Evolutionary conservation across 176 grass and related monocot species (phyloP).

Genomic region (Raddia distichophylla): DNA sequence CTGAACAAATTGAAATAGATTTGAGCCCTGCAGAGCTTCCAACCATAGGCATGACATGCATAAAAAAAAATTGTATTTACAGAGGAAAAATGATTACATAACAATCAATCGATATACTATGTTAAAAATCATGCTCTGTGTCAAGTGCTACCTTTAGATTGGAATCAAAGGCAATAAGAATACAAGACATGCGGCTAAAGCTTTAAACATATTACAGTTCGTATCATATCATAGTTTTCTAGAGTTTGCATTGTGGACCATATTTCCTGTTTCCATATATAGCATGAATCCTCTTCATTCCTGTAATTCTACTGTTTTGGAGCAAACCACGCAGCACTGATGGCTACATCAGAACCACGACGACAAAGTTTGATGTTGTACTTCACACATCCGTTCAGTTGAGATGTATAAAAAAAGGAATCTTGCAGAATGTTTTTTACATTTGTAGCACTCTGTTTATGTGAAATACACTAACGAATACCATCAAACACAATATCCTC

Average conservation of each 20-base stretch:
- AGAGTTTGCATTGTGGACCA: not conserved
- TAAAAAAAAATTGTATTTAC: not conserved
- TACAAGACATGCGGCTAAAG: not conserved
- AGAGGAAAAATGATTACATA: slow-evolving; percentile 6
- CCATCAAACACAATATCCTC: no score
- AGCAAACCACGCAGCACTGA: slow-evolving; percentile 14
- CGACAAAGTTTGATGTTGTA: slow-evolving; percentile 42
- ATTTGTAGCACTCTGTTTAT: no score
- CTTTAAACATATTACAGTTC: not conserved
- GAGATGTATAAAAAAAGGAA: no score
- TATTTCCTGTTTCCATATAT: slow-evolving; percentile 4
- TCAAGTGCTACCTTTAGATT: not conserved
- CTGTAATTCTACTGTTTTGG: not conserved
- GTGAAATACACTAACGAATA: no score
- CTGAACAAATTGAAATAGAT: not conserved
- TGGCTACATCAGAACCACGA: slow-evolving; percentile 50
- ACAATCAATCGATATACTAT: slow-evolving; percentile 3
- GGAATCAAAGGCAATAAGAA: slow-evolving; percentile 14
- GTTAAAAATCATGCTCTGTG: not conserved
- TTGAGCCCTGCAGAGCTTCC: not conserved
- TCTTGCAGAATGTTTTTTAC: no score
- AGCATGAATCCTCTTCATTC: slow-evolving; percentile 15
- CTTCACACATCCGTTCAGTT: slow-evolving; percentile 21
- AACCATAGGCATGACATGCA: not conserved
- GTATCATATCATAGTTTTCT: not conserved